Conservation (phyloP, 257 asterid species). For the Solanum stenotomum region DNA sequence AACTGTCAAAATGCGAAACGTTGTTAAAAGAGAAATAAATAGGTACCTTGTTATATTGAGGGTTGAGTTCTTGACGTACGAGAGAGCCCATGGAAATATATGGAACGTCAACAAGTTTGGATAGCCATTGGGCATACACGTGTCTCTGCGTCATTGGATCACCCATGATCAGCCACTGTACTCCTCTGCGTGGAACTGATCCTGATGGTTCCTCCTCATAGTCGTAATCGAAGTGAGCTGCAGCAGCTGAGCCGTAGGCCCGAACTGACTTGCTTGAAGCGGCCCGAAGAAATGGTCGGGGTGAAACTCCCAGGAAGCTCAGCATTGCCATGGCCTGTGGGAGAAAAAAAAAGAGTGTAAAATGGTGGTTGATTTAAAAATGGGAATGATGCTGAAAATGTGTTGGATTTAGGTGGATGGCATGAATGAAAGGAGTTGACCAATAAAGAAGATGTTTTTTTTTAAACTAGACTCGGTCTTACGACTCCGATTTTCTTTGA, state of each 20-base stretch:
- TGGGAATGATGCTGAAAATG: slow-evolving; percentile 6
- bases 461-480: not conserved
- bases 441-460: not conserved
- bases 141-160: slow-evolving; percentile 72
- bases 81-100: slow-evolving; percentile 90
- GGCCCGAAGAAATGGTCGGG: slow-evolving; percentile 20
- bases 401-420: not conserved
- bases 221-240: slow-evolving; percentile 44
- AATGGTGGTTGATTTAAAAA: not conserved
- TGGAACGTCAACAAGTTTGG: slow-evolving; percentile 74
- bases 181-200: slow-evolving; percentile 58
- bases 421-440: slow-evolving; percentile 1
- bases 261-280: slow-evolving; percentile 9
- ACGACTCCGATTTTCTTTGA: not conserved
- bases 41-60: slow-evolving; percentile 58
- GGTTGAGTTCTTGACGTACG: slow-evolving; percentile 74
- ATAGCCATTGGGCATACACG: slow-evolving; percentile 68
- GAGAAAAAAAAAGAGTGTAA: not conserved
- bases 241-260: slow-evolving; percentile 59
- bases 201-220: slow-evolving; percentile 36
- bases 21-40: not conserved
- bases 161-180: slow-evolving; percentile 92
- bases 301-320: slow-evolving; percentile 40
- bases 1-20: no score
- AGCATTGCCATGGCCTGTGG: slow-evolving; percentile 47